Percentiles rank a stretch among this genome's conserved stretches.
These are phyloP conservation scores for Tulasnella calospora DNA, from an alignment of 768 basidiomycete species.

Conservation along the genomic window DNA sequence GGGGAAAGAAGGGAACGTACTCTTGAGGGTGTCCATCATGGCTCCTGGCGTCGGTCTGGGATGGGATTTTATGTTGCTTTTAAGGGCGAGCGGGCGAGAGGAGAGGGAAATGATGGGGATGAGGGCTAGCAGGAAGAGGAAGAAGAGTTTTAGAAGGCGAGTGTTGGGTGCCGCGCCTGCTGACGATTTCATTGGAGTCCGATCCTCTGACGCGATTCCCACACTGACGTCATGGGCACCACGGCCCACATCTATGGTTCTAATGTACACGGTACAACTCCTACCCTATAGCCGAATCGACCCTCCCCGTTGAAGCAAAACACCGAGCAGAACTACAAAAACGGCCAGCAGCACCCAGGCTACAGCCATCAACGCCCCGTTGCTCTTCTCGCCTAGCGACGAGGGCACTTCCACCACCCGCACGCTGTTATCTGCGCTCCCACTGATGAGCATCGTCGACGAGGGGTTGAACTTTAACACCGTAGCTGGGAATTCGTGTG, in stretches of 20 bases:
- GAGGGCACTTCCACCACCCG: constrained; percentile 72
- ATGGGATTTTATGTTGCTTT: neutral
- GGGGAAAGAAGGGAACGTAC: constrained; percentile 41
- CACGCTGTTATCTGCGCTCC: constrained; percentile 84
- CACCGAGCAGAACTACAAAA: constrained; percentile 35
- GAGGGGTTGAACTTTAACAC: constrained; percentile 82
- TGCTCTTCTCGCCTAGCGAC: constrained; percentile 27
- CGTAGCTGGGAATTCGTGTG: constrained; percentile 93
- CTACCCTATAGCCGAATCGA: neutral
- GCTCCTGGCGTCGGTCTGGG: constrained; percentile 18
- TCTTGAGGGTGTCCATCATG: constrained; percentile 86
- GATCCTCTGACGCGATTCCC: constrained; percentile 4
- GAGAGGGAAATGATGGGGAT: neutral
- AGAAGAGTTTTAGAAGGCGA: neutral
- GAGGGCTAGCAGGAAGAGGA: neutral
- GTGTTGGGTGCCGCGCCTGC: neutral
- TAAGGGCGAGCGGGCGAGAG: neutral
- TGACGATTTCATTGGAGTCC: constrained; percentile 1
- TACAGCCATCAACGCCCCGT: constrained; percentile 33
- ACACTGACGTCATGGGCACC: constrained; percentile 12
- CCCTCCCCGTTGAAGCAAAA: neutral
- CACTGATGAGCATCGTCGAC: constrained; percentile 75
- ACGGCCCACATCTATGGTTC: neutral
- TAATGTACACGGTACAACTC: neutral
- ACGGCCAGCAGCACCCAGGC: constrained; percentile 34